Evolutionary conservation across 306 rosid genomes (phyloP).

Genomic region (Betula pendula): DNA sequence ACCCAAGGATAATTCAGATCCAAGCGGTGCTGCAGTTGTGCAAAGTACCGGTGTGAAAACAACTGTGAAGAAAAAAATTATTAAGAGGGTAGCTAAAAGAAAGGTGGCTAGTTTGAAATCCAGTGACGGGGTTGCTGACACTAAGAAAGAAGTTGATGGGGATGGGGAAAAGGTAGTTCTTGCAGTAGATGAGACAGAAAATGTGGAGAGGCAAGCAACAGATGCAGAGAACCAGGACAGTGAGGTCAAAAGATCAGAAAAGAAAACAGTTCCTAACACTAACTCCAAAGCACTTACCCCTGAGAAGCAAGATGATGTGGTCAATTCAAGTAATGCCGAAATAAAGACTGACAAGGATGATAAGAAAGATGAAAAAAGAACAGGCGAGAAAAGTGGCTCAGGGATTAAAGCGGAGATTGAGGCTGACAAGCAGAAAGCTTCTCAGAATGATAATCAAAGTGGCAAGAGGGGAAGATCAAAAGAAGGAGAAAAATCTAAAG

Average conservation of each 20-base stretch:
- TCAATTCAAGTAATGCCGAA: conserved; percentile 38
- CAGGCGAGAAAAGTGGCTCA: conserved; percentile 42
- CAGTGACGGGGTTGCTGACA: conserved; percentile 39
- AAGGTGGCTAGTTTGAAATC: conserved; percentile 56
- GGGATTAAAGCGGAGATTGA: conserved; percentile 36
- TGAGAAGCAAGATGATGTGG: conserved; percentile 39
- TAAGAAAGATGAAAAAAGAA: conserved; percentile 52
- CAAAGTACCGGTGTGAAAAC: conserved; percentile 52
- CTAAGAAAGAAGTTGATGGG: conserved; percentile 38
- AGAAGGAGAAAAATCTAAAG: conserved; percentile 71
- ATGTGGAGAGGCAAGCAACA: conserved; percentile 40
- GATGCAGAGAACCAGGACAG: conserved; percentile 39
- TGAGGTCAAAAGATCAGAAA: conserved; percentile 40
- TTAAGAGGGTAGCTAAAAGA: conserved; percentile 78
- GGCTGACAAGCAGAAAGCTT: conserved; percentile 47
- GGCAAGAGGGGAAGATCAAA: conserved; percentile 47
- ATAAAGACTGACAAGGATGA: conserved; percentile 48
- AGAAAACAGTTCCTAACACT: conserved; percentile 36
- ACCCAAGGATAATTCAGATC: conserved; percentile 49
- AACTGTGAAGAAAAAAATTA: conserved; percentile 72
- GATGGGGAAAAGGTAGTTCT: conserved; percentile 32
- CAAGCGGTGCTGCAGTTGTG: conserved; percentile 35
- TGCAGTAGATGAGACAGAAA: conserved; percentile 35
- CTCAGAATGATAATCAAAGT: conserved; percentile 45
- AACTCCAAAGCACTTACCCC: conserved; percentile 46